Evolutionary conservation across 2,329 filamentous ascomycete genomes (phyloP).

Genomic region (Monosporascus sp.): DNA sequence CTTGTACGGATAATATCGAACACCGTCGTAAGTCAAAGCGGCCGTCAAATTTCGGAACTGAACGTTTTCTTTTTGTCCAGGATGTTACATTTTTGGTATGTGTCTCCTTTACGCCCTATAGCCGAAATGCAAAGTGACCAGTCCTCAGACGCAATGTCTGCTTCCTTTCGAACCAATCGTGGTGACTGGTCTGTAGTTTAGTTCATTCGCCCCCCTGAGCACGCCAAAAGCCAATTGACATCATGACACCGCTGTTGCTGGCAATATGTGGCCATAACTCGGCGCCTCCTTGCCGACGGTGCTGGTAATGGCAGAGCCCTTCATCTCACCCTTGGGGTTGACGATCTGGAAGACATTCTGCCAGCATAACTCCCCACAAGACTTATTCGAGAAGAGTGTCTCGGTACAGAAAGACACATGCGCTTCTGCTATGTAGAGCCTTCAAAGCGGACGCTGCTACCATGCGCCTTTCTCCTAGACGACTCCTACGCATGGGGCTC

Average conservation of each 20-base stretch:
- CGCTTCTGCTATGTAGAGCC: no score
- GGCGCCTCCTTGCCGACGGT: constrained; percentile 98
- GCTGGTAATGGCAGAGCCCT: constrained; percentile 98
- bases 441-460: constrained; percentile 1
- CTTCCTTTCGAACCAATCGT: constrained; percentile 6
- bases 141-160: constrained; percentile 30
- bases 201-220: constrained; percentile 12
- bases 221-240: constrained; percentile 61
- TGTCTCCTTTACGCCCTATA: constrained; percentile 48
- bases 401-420: no score
- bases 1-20: neutral
- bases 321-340: constrained; percentile 99
- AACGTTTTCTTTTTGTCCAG: constrained; percentile 34
- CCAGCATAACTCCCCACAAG: constrained; percentile 28
- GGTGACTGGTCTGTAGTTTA: constrained; percentile 16
- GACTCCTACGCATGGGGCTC: neutral
- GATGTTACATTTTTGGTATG: constrained; percentile 47
- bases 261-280: constrained; percentile 99
- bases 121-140: constrained; percentile 49
- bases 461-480: neutral
- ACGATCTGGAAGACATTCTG: constrained; percentile 63
- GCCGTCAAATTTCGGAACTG: constrained; percentile 18
- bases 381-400: no score
- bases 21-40: neutral
- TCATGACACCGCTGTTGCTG: constrained; percentile 99